Conservation (phyloP, 73 alveolate species). For the Paramecium tetraurelia region DNA sequence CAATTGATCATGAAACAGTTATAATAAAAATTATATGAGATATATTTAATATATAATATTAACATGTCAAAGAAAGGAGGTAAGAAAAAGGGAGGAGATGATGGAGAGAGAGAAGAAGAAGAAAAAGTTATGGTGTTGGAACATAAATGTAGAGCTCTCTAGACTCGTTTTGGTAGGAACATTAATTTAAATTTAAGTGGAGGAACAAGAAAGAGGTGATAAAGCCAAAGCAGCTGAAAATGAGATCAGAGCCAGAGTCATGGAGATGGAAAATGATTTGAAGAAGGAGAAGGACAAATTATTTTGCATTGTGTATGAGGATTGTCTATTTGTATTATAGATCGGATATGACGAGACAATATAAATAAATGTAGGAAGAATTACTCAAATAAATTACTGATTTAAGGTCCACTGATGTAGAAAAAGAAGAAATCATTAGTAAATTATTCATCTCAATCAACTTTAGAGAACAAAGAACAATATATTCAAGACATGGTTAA, state of each 20-base stretch:
- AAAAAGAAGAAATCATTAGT: constrained; percentile 60
- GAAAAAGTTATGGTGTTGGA: constrained; percentile 40
- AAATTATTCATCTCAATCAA: neutral
- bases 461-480: constrained; percentile 62
- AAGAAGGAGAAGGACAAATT: constrained; percentile 70
- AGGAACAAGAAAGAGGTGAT: constrained; percentile 72
- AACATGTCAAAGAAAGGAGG: neutral
- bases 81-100: constrained; percentile 47
- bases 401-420: constrained; percentile 60
- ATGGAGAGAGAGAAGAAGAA: constrained; percentile 54
- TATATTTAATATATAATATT: neutral
- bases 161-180: neutral
- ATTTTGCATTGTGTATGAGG: constrained; percentile 51
- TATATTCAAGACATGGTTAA: constrained; percentile 64
- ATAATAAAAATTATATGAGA: neutral
- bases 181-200: neutral
- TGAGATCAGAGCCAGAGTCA: constrained; percentile 71
- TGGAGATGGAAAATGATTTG: constrained; percentile 71
- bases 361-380: constrained; percentile 79
- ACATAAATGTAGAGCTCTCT: constrained; percentile 45
- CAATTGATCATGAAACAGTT: constrained; percentile 39
- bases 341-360: constrained; percentile 84
- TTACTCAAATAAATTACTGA: constrained; percentile 66
- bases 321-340: neutral
- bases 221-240: constrained; percentile 80